Conservation (phyloP, 768 basidiomycete species). For the Leccinum variicolor region DNA sequence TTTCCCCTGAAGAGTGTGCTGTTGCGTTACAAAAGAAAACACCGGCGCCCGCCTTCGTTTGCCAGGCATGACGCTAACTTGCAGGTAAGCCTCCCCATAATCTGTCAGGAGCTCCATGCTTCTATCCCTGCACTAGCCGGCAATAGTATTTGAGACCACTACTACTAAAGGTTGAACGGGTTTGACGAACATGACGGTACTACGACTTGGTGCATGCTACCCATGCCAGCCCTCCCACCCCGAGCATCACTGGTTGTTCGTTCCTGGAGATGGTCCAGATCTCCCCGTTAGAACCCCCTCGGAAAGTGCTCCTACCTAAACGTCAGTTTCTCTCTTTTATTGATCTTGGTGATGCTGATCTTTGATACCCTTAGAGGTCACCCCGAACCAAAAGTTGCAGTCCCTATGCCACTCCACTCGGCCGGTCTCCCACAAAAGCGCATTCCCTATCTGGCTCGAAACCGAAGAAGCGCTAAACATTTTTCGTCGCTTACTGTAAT, state of each 20-base stretch:
- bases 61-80: no score
- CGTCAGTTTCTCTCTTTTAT: constrained; percentile 1
- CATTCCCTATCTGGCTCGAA: constrained; percentile 49
- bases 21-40: no score
- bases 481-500: constrained; percentile 16
- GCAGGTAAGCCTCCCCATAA: no score
- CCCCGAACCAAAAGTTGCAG: constrained; percentile 10
- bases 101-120: no score
- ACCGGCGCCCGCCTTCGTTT: no score
- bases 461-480: constrained; percentile 31
- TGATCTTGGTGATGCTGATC: neutral
- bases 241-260: constrained; percentile 14
- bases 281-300: constrained; percentile 31
- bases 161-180: no score
- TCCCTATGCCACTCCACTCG: constrained; percentile 23
- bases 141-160: no score
- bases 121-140: no score
- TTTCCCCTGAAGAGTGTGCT: no score
- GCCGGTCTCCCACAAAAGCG: constrained; percentile 15
- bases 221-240: constrained; percentile 36
- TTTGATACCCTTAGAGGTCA: constrained; percentile 6
- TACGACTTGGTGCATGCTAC: constrained; percentile 14
- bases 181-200: no score
- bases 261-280: constrained; percentile 25
- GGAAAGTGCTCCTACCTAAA: constrained; percentile 15